phyloP scores from a whole-genome alignment of 23 red algal species.

The Gracilaria caudata region DNA sequence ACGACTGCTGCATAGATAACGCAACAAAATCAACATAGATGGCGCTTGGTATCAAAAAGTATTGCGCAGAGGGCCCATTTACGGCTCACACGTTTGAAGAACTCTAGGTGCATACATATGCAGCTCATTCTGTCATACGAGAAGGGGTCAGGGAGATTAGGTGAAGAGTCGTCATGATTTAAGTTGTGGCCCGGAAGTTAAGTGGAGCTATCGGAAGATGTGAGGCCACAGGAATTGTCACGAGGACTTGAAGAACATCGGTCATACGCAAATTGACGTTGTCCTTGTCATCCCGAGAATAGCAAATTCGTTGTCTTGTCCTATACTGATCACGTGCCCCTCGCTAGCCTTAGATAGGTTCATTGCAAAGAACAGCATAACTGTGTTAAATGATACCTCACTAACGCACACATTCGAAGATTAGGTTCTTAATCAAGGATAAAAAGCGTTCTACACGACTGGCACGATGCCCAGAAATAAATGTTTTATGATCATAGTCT shows the following conservation, averaged over 20 bases:
- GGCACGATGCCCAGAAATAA: not conserved
- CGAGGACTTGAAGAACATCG: not conserved
- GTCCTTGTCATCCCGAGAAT: not conserved
- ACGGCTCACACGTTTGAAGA: not conserved
- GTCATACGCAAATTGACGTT: not conserved
- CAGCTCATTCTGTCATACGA: not conserved
- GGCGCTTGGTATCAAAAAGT: not conserved
- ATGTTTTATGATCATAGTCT: not conserved
- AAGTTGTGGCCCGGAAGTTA: not conserved
- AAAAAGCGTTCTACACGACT: not conserved
- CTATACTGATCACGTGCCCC: too few relatives aligned
- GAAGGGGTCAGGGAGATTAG: not conserved
- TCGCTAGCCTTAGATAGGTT: too few relatives aligned
- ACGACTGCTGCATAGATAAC: too few relatives aligned
- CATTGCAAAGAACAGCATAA: too few relatives aligned
- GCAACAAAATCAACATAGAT: too few relatives aligned
- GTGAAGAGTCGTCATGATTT: not conserved
- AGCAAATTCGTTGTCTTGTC: too few relatives aligned
- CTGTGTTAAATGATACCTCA: too few relatives aligned
- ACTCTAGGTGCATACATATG: not conserved
- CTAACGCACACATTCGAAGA: not conserved
- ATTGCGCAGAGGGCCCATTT: not conserved
- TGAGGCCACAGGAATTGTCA: constrained; percentile 3
- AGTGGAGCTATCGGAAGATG: not conserved
- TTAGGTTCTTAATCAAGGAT: too few relatives aligned